phyloP scores from a whole-genome alignment of 768 basidiomycete genomes.

The Pulveroboletus sp. region DNA sequence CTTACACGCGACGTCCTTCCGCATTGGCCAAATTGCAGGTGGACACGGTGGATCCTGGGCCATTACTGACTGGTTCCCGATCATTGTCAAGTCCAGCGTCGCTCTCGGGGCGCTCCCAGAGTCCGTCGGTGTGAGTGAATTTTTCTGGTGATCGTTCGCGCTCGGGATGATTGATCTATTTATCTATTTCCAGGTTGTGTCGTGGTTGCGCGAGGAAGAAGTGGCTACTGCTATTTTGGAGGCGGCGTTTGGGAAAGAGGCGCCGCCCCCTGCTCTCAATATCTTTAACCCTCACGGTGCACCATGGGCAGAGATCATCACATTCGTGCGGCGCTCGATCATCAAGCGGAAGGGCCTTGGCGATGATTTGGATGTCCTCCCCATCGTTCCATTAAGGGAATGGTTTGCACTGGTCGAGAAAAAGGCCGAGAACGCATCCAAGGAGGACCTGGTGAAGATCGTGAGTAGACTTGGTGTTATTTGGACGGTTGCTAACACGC shows the following conservation, averaged over 20 bases:
- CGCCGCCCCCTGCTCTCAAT: conserved; percentile 29
- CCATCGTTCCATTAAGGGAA: conserved; percentile 32
- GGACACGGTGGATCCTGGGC: conserved; percentile 33
- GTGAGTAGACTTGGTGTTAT: conserved; percentile 21
- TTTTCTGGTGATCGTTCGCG: neutral
- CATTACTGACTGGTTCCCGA: conserved; percentile 46
- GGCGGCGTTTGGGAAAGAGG: conserved; percentile 16
- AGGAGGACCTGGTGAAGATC: conserved; percentile 29
- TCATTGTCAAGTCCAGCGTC: conserved; percentile 36
- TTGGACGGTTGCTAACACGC: neutral
- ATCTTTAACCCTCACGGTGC: conserved; percentile 38
- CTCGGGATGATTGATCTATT: neutral
- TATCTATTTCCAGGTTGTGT: conserved; percentile 27
- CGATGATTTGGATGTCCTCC: conserved; percentile 17
- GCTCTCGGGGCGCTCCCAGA: conserved; percentile 27
- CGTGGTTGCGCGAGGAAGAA: conserved; percentile 43
- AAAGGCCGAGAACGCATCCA: conserved; percentile 14
- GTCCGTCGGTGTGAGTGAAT: conserved; percentile 32
- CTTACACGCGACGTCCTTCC: conserved; percentile 34
- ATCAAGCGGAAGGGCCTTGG: conserved; percentile 7
- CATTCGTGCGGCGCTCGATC: conserved; percentile 17
- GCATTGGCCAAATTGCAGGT: conserved; percentile 43
- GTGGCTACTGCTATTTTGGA: conserved; percentile 35
- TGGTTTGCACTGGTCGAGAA: conserved; percentile 34
- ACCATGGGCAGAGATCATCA: conserved; percentile 32